Evolutionary conservation across 306 rosid genomes (phyloP), one percentile per base, ranked within the genome.

Genomic region (Dryas alaskensis): DNA sequence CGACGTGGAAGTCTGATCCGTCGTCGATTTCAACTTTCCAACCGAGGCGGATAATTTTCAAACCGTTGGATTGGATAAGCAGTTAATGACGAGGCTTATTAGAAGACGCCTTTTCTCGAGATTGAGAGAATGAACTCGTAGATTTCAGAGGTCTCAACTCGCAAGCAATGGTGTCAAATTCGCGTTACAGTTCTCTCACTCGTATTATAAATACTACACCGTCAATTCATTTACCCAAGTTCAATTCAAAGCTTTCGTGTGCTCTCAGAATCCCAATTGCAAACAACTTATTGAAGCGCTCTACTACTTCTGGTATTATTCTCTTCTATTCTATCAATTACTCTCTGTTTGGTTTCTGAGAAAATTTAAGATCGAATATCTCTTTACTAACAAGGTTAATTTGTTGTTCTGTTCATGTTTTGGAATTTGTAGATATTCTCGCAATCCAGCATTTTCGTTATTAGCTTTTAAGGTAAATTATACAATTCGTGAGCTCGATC

Each of bases 181-280:
- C 58, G 73, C 59, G 66, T 46, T 67, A 8, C 69, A 55, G 65
- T 70, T 43, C 58, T 60, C 43, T 73, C 0, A 16, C 80, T 70
- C 51, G 67, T 10, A 74, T 81, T 91, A 93, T 93, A 91, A 93
- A 93, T 88, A 88, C 86, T 49, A 49, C 57, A 6, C 47, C 66
- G 12, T 52, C 42, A 63, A 4, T 65, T 50, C 81, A 11, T 43
- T 59, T 47, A 1, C 43, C 60, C 68, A 49, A 80, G 58, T 68
- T 78, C 10, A 47, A 73, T 40, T 78, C 79, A 8, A 75, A 59
- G 43, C 37, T 70, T 55, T 16, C 66, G 17, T 61, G 22, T 66
- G 57, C 67, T 43, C 6, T 42, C 10, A 7, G 5, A 60, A 10
- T 60, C 10, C 19, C 44, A 37, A 60, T 11, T 4, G 4, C 65